Percentiles rank a stretch among this genome's conserved stretches.
These are phyloP conservation scores for Diddensiella santjacobensis DNA, from an alignment of 805 yeast species.

Conservation along the genomic window DNA sequence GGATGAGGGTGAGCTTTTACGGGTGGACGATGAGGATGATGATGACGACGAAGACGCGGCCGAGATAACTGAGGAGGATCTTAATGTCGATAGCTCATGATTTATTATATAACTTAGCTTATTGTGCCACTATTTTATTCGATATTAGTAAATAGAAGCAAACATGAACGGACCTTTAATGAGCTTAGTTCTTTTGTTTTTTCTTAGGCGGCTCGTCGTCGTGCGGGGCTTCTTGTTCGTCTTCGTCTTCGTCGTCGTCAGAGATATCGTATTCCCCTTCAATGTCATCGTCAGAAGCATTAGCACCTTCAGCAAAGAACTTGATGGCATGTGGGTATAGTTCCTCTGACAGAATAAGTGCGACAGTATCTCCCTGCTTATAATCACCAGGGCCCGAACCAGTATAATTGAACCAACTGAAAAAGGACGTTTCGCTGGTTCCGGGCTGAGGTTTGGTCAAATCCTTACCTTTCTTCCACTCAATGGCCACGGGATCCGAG, in stretches of 20 bases:
- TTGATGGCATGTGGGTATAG: conserved; percentile 81
- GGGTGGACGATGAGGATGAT: conserved; percentile 28
- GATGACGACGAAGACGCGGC: conserved; percentile 23
- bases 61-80: conserved; percentile 19
- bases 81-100: not conserved
- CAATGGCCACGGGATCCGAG: conserved; percentile 51
- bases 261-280: conserved; percentile 20
- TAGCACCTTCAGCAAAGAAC: conserved; percentile 64
- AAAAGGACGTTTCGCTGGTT: conserved; percentile 61
- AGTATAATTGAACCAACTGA: conserved; percentile 85
- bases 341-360: conserved; percentile 70
- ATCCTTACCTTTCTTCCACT: conserved; percentile 69
- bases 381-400: conserved; percentile 73
- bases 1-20: conserved; percentile 33
- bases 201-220: conserved; percentile 23
- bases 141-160: too few relatives aligned
- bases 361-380: conserved; percentile 74
- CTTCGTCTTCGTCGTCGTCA: conserved; percentile 16
- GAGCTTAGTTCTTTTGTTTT: conserved; percentile 14
- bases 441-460: conserved; percentile 47
- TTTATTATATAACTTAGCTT: not conserved
- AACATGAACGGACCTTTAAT: not conserved
- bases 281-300: conserved; percentile 11
- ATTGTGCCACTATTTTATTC: too few relatives aligned
- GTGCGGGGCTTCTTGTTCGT: conserved; percentile 14